Base-by-base conservation (phyloP, 805 yeast genomes). In the Debaryomyces maramus region DNA sequence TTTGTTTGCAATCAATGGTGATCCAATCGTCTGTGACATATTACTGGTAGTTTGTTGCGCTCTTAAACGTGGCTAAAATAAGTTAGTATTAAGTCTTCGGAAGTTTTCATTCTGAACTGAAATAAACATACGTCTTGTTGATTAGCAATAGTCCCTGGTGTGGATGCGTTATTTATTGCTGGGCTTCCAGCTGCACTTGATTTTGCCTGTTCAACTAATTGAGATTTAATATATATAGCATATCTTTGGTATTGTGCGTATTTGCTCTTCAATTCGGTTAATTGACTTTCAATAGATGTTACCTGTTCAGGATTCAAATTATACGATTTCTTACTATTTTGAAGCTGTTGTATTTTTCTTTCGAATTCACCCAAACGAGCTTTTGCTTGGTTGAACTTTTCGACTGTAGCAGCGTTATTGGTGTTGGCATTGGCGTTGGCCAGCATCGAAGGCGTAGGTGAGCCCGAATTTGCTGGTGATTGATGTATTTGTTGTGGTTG, bases 191-290 rank as follows among this genome's bases (percentile, higher is more conserved):
- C 10, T 11, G 18, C 28, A 29, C 42, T 43, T 3, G 46, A 42
- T 19, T 47, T 51, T 4, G 61, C 65, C 49, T 58, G 65, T 32
- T 62, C 67, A 32, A 65, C 52, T 38, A 72, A 56, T 49, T 68
- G 72, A 38, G 66, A 62, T 31, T 66, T 61, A 67, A 78, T 62
- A 47, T 70, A 73, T 22, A 67, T 55, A 1, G 81, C 82, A 35
- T 73, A 70, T 40, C 71, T 70, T 43, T 73, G 76, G 48, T 74
- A 78, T 34, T 73, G 74, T 16, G 72, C 70, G 46, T 71, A 70
- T 40, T 77, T 72, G 24, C 60, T 62, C 41, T 65, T 73, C 47
- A 76, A 53, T 27, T 75, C 74, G 14, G 63, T 61, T 45, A 80
- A 77, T 51, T 79, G 80, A 37, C 68, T 70, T 10, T 67, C 66